A percentile compares a stretch with the other conserved stretches of the same genome.
phyloP scores from a whole-genome alignment of 805 yeast species.

The Yarrowia sp. region DNA sequence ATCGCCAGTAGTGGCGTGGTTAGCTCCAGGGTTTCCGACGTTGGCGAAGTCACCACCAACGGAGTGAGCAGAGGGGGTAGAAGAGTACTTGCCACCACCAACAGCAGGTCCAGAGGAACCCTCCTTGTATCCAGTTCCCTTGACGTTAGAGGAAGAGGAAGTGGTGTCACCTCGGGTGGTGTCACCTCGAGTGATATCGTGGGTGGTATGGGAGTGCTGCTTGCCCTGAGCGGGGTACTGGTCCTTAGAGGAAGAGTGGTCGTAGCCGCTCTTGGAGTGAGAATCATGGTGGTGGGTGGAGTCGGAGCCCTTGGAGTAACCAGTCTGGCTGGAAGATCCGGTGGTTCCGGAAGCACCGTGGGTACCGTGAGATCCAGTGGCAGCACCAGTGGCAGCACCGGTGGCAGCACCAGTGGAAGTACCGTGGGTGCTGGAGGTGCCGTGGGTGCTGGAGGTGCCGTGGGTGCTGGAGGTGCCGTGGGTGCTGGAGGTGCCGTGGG shows the following conservation, averaged over 20 bases:
- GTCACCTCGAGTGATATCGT: neutral
- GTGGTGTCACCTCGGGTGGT: neutral
- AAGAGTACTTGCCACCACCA: slow-evolving; percentile 8
- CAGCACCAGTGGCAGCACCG: neutral
- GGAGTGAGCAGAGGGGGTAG: neutral
- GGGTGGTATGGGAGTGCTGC: slow-evolving; percentile 5
- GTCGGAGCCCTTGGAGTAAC: neutral
- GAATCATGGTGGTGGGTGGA: slow-evolving; percentile 11
- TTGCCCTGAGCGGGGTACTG: slow-evolving; percentile 19
- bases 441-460: neutral
- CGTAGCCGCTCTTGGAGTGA: slow-evolving; percentile 18
- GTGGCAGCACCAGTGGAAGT: neutral
- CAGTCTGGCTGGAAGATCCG: slow-evolving; percentile 10
- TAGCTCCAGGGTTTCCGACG: slow-evolving; percentile 7
- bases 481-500: neutral
- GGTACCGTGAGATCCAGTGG: neutral
- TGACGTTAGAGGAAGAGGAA: neutral
- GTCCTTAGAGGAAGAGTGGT: neutral
- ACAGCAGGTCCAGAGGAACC: neutral
- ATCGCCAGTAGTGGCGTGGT: slow-evolving; percentile 1
- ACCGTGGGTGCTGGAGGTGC: neutral
- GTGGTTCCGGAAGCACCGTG: neutral
- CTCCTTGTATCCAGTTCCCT: neutral
- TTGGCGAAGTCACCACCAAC: slow-evolving; percentile 13
- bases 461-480: neutral